Percentiles rank a stretch among this genome's conserved stretches.
phyloP scores from a whole-genome alignment of 2,329 filamentous ascomycete species.

The Xylariaceae sp. region DNA sequence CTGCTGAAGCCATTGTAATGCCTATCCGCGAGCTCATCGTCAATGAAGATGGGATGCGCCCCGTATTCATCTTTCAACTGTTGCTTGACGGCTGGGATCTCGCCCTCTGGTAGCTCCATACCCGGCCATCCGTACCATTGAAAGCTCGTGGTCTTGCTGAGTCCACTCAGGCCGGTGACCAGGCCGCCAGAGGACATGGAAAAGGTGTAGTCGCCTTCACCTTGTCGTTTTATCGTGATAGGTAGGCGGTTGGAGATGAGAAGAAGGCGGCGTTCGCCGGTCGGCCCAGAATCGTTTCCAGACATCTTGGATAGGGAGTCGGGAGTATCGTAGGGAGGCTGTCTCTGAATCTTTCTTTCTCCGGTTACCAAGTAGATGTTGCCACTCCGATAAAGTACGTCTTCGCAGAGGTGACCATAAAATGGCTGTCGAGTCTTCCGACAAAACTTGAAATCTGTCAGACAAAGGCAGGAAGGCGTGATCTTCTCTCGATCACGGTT shows the following conservation, averaged over 20 bases:
- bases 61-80: slow-evolving; percentile 82
- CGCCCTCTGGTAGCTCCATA: slow-evolving; percentile 80
- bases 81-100: slow-evolving; percentile 67
- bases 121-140: slow-evolving; percentile 99
- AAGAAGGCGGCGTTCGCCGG: slow-evolving; percentile 50
- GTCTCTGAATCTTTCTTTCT: too few relatives aligned
- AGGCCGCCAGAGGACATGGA: slow-evolving; percentile 96
- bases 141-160: slow-evolving; percentile 89
- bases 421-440: too few relatives aligned
- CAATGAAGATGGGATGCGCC: slow-evolving; percentile 86
- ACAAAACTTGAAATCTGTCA: too few relatives aligned
- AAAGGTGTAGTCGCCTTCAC: slow-evolving; percentile 87
- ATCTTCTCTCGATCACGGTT: not conserved
- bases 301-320: too few relatives aligned
- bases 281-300: slow-evolving; percentile 19
- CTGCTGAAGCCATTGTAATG: slow-evolving; percentile 99
- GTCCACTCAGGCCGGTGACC: slow-evolving; percentile 85
- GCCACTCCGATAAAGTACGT: too few relatives aligned
- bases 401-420: too few relatives aligned
- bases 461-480: not conserved
- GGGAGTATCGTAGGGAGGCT: too few relatives aligned
- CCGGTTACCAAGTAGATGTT: too few relatives aligned
- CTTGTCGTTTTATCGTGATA: slow-evolving; percentile 91
- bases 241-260: slow-evolving; percentile 92
- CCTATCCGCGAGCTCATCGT: slow-evolving; percentile 85